A percentile compares a stretch with the other conserved stretches of the same genome.
Evolutionary conservation across 345 rosid species (phyloP).

Genomic region (Litchi chinensis): DNA sequence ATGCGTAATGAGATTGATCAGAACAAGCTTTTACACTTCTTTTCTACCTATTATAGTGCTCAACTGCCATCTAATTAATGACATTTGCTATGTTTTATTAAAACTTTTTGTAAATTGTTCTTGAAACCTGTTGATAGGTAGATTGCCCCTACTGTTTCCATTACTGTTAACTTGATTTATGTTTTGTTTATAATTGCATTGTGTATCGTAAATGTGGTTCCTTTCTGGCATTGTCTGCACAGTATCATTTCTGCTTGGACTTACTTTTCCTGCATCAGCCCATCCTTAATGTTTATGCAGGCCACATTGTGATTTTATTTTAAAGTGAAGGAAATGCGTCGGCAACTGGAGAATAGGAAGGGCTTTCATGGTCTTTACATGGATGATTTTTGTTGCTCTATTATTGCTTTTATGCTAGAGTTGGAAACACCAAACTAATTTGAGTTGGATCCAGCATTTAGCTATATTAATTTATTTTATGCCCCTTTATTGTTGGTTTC

Average conservation of each 20-base stretch:
- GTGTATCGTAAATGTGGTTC: not conserved
- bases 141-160: not conserved
- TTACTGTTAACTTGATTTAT: not conserved
- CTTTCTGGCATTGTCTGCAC: not conserved
- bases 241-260: not conserved
- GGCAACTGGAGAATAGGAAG: not conserved
- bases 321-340: not conserved
- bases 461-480: not conserved
- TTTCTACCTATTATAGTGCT: not conserved
- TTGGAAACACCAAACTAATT: not conserved
- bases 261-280: not conserved
- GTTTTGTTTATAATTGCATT: slow-evolving; percentile 12
- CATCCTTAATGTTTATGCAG: not conserved
- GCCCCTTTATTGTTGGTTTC: not conserved
- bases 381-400: not conserved
- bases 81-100: not conserved
- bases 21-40: not conserved
- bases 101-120: not conserved
- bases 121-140: not conserved
- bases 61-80: not conserved
- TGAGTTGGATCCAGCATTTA: not conserved
- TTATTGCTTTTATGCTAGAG: not conserved
- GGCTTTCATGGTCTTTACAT: not conserved
- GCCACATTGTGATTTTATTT: not conserved
- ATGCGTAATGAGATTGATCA: not conserved